Evolutionary conservation across 2,329 filamentous ascomycete species (phyloP).

Genomic region (Colletotrichum tropicale): DNA sequence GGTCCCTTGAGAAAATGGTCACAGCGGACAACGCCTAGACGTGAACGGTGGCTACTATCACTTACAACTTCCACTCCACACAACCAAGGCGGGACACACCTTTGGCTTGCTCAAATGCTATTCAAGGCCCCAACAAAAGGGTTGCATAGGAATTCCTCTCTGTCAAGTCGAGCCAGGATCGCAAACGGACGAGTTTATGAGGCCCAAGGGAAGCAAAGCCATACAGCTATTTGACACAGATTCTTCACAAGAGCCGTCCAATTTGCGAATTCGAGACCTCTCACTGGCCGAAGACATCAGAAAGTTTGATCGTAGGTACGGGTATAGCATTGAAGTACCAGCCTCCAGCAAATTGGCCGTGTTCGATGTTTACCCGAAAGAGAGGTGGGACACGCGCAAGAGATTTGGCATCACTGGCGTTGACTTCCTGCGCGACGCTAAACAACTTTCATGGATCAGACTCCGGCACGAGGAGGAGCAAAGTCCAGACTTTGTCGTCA

Average conservation of each 20-base stretch:
- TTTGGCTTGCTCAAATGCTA: neutral
- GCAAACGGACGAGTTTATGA: neutral
- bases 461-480: neutral
- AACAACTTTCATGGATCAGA: neutral
- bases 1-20: neutral
- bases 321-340: neutral
- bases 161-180: neutral
- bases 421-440: neutral
- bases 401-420: neutral
- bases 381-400: neutral
- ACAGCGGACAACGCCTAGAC: neutral
- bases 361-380: neutral
- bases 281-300: neutral
- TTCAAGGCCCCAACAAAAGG: neutral
- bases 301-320: neutral
- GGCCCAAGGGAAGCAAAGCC: neutral
- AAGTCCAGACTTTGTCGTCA: neutral
- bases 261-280: neutral
- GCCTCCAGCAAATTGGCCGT: neutral
- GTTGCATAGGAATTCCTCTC: neutral
- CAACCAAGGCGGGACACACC: neutral
- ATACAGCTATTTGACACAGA: neutral
- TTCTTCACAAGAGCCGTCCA: neutral
- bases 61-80: neutral
- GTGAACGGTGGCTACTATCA: neutral